These are phyloP conservation scores for Xylaria venustula DNA, from an alignment of 495 filamentous ascomycete genomes.

Conservation along the genomic window DNA sequence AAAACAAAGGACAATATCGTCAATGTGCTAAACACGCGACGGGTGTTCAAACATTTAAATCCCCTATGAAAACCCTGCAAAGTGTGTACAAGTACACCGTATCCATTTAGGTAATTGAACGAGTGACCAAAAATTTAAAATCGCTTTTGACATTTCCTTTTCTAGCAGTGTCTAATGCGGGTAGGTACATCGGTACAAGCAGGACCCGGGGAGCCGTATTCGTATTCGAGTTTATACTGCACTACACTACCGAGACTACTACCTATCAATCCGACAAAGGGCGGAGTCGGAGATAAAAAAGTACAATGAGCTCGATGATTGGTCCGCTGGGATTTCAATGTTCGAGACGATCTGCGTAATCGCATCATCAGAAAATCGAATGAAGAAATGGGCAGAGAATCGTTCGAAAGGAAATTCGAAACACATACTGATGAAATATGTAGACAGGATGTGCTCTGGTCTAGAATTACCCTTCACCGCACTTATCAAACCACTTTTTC, in stretches of 20 bases:
- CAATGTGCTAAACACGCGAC: no score
- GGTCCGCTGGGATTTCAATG: background rate
- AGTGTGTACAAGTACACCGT: no score
- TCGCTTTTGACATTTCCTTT: no score
- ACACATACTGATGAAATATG: background rate
- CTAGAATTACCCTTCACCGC: background rate
- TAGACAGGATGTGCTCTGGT: background rate
- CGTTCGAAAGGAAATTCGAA: background rate
- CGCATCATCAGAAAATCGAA: background rate
- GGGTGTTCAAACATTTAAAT: no score
- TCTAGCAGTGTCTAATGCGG: no score
- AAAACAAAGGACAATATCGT: no score
- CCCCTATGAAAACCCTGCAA: no score
- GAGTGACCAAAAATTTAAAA: no score
- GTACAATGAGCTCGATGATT: background rate
- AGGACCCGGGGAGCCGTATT: no score
- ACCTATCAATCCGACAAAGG: background rate
- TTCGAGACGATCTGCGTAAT: background rate
- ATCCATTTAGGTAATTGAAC: no score
- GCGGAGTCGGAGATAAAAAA: slow-evolving; percentile 6
- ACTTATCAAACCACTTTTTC: background rate
- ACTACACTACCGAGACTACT: no score
- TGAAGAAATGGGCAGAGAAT: slow-evolving; percentile 9
- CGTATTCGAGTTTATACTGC: slow-evolving; percentile 12
- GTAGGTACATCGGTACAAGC: no score